Base-by-base conservation (phyloP, 768 basidiomycete genomes). In the Favolaschia claudopus region DNA sequence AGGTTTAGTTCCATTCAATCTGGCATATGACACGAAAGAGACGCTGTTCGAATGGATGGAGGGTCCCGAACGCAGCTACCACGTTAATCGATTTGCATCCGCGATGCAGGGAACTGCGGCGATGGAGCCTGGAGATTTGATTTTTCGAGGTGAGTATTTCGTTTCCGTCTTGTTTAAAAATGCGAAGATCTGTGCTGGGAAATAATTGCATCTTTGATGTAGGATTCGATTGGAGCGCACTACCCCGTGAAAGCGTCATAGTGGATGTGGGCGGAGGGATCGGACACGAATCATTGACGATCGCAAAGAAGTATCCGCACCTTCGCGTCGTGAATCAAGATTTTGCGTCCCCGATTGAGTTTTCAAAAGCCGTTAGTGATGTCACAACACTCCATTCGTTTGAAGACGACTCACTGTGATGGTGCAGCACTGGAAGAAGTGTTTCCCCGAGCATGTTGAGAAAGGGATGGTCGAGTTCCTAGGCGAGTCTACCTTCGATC, bases 181-280 rank as follows among this genome's bases (percentile, higher is more conserved):
- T n/a, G n/a, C n/a, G n/a, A n/a, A n/a, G n/a, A n/a, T n/a, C 10
- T 0, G 14, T 15, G 2, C 19, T 15, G 25, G 9, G 28, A 25
- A 9, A 39, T 33, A 10, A 8, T 20, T 7, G 4, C 4, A 5
- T 27, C 3, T 9, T n/a, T n/a, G n/a, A n/a, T n/a, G n/a, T 13
- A 66, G 65, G 67, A 4, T 64, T 68, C 28, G 58, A 69, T 33
- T 69, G 68, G 68, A 32, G 39, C 9, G 32, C 33, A 4, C 46
- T 69, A 14, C 66, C 66, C 1, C 9, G 48, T 13, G 28, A 39
- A 9, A 33, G 51, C 14, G 13, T 55, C 7, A 32, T 69, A 10
- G 59, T 69, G 20, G 68, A 67, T 58, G 64, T 69, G 20, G 68
- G 68, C 17, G 61, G 68, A 8, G 68, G 68, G 13, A 64, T 55